phyloP scores from a whole-genome alignment of 345 rosid species.

The Populus euphratica region DNA sequence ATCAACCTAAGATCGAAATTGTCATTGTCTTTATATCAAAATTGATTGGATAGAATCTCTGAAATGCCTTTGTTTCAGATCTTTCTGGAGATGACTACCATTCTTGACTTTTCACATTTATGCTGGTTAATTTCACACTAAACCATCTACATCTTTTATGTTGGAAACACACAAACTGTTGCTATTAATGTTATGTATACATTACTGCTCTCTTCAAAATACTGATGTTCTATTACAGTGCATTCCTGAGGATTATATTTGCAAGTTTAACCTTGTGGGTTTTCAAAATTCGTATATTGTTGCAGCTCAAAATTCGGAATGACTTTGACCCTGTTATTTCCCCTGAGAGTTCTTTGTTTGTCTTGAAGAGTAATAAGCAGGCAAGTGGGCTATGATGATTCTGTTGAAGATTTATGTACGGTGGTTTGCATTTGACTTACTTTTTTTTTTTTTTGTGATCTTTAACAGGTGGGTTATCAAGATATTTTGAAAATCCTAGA shows the following conservation, averaged over 20 bases:
- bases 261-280: slow-evolving; percentile 5
- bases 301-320: slow-evolving; percentile 95
- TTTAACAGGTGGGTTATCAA: slow-evolving; percentile 71
- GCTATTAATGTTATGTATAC: background rate
- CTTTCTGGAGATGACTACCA: background rate
- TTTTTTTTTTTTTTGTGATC: slow-evolving; percentile 2
- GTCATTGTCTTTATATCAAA: background rate
- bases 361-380: slow-evolving; percentile 89
- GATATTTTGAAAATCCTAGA: slow-evolving; percentile 89
- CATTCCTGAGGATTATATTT: background rate
- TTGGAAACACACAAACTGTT: background rate
- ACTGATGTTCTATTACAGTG: slow-evolving; percentile 3
- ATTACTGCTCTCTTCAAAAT: background rate
- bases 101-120: background rate
- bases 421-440: slow-evolving; percentile 15
- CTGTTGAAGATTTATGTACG: background rate
- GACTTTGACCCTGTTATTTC: slow-evolving; percentile 99
- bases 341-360: slow-evolving; percentile 97
- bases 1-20: background rate
- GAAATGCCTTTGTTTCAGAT: background rate
- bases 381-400: slow-evolving; percentile 39
- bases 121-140: background rate
- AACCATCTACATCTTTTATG: background rate
- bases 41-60: background rate
- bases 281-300: slow-evolving; percentile 10